A percentile compares a stretch with the other conserved stretches of the same genome.
Evolutionary conservation across 129 eudicot genomes (phyloP).

Genomic region (Pulicaria dysenterica): DNA sequence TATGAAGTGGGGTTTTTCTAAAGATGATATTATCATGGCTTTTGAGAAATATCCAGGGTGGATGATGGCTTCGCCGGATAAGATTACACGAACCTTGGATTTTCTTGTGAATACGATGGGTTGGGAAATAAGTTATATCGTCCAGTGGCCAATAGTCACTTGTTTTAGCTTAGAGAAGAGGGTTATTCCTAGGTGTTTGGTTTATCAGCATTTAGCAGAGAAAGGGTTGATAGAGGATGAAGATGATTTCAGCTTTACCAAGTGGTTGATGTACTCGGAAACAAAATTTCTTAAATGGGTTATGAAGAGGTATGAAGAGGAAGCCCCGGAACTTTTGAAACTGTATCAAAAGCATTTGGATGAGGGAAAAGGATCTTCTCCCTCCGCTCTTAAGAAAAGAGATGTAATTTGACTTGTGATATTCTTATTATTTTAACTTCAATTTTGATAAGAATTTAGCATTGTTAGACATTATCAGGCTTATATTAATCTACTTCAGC

Average conservation of each 20-base stretch:
- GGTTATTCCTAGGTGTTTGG: constrained; percentile 49
- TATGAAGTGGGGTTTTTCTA: constrained; percentile 51
- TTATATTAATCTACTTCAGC: background rate
- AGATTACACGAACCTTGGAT: constrained; percentile 42
- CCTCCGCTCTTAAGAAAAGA: constrained; percentile 5
- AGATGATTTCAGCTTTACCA: constrained; percentile 10
- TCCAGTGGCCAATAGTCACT: constrained; percentile 25
- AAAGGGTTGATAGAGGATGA: constrained; percentile 35
- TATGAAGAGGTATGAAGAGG: constrained; percentile 23
- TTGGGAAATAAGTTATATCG: constrained; percentile 33
- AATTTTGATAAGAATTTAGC: background rate
- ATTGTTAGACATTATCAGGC: background rate
- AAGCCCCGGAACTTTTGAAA: constrained; percentile 38
- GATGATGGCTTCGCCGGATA: constrained; percentile 45
- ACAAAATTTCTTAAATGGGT: constrained; percentile 34
- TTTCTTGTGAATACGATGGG: constrained; percentile 49
- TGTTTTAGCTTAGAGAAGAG: constrained; percentile 45
- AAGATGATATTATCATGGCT: constrained; percentile 42
- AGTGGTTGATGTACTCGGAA: constrained; percentile 34
- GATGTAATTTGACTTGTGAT: background rate
- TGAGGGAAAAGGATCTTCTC: constrained; percentile 15
- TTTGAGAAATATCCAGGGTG: constrained; percentile 44
- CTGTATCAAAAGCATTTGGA: constrained; percentile 39
- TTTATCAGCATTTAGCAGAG: constrained; percentile 37
- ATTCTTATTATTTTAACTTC: background rate